Conservation (phyloP, 2,329 filamentous ascomycete species). For the Sporothrix luriei region DNA sequence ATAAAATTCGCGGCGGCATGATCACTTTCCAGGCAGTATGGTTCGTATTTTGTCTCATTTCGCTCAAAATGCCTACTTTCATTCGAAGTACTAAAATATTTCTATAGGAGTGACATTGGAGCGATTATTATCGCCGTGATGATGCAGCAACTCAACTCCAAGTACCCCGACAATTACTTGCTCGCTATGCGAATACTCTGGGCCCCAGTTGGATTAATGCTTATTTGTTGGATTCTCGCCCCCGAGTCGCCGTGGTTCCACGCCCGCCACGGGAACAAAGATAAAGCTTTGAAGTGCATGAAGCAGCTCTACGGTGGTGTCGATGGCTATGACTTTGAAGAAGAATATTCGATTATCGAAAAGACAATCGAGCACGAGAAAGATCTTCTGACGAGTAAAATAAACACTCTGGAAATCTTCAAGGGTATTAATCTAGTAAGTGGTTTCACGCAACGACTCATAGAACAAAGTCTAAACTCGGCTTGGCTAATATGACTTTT, state of each 20-base stretch:
- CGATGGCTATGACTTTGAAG: slow-evolving; percentile 28
- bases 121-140: slow-evolving; percentile 29
- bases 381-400: slow-evolving; percentile 10
- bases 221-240: slow-evolving; percentile 30
- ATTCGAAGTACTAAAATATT: no score
- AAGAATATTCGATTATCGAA: slow-evolving; percentile 30
- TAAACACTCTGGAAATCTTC: slow-evolving; percentile 24
- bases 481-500: neutral
- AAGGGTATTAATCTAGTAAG: slow-evolving; percentile 25
- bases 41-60: neutral
- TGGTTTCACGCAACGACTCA: neutral
- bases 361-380: slow-evolving; percentile 30
- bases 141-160: slow-evolving; percentile 33
- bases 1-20: slow-evolving; percentile 33
- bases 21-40: slow-evolving; percentile 30
- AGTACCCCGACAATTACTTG: slow-evolving; percentile 32
- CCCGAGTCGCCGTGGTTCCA: slow-evolving; percentile 34
- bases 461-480: neutral
- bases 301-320: slow-evolving; percentile 28
- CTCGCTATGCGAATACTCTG: slow-evolving; percentile 31
- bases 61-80: no score
- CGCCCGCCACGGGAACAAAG: slow-evolving; percentile 30
- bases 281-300: slow-evolving; percentile 28
- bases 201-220: slow-evolving; percentile 29
- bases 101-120: slow-evolving; percentile 23